Percentiles rank a stretch among this genome's conserved stretches.
phyloP scores from a whole-genome alignment of 2,329 filamentous ascomycete genomes.

The Ceratocystis papillata region DNA sequence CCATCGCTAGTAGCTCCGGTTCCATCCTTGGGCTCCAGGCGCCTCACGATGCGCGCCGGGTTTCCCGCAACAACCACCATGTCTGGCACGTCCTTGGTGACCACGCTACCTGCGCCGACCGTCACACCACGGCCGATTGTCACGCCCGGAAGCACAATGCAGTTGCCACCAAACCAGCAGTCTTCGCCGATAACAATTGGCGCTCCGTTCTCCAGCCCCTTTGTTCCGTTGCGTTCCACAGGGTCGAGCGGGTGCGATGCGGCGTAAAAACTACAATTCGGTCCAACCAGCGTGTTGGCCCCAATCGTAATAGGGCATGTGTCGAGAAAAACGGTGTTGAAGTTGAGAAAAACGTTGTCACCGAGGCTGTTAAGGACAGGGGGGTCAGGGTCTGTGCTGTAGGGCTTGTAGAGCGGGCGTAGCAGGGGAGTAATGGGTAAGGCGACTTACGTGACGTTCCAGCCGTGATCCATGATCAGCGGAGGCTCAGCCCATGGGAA shows the following conservation, averaged over 20 bases:
- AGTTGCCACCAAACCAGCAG: slow-evolving; percentile 67
- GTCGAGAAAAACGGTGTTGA: slow-evolving; percentile 64
- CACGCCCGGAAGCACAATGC: slow-evolving; percentile 61
- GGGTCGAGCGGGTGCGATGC: slow-evolving; percentile 71
- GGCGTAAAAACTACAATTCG: slow-evolving; percentile 65
- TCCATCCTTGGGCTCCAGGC: slow-evolving; percentile 12
- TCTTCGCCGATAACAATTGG: slow-evolving; percentile 69
- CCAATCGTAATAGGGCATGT: slow-evolving; percentile 66
- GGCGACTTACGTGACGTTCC: slow-evolving; percentile 48
- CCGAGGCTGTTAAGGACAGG: slow-evolving; percentile 42
- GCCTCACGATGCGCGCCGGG: slow-evolving; percentile 47
- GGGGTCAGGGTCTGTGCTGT: background rate
- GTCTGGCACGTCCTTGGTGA: slow-evolving; percentile 63
- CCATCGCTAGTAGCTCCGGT: slow-evolving; percentile 16
- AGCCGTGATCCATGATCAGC: slow-evolving; percentile 65
- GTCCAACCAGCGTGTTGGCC: slow-evolving; percentile 64
- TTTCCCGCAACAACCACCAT: slow-evolving; percentile 56
- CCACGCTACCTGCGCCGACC: slow-evolving; percentile 71
- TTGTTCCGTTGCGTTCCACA: slow-evolving; percentile 57
- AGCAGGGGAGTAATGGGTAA: too few relatives aligned
- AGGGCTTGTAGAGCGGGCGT: too few relatives aligned
- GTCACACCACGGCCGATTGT: slow-evolving; percentile 64
- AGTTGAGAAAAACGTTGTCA: slow-evolving; percentile 62
- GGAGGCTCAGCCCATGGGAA: slow-evolving; percentile 61
- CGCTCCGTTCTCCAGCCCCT: slow-evolving; percentile 63